Base-by-base conservation (phyloP, 2,329 filamentous ascomycete species). In the Apiospora arundinis region DNA sequence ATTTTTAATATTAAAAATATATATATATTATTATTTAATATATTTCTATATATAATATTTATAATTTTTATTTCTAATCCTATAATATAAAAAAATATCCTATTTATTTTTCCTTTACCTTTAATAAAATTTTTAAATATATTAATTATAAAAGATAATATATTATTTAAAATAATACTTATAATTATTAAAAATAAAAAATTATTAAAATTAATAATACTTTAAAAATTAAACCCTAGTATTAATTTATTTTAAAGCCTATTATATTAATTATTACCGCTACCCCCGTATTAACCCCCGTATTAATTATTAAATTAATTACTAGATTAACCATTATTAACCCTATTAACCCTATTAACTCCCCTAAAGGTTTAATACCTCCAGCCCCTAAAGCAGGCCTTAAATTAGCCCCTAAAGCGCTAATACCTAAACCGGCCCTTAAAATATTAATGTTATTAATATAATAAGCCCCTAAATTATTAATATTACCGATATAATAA, bases 1-100 rank as follows among this genome's bases (percentile, higher is more conserved):
- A 25, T 18, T 8, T 42, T 25, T 18, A 8, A 25, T 67, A 42
- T 45, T 67, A 67, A 67, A 67, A 67, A 67, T 67, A 67, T 67
- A 66, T 5, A n/a, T 66, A 40, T 66, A 40, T 66, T 66, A 66
- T 37, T 66, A 40, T 37, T 66, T 66, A 66, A 28, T 52, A 52
- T 16, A 16, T 23, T 52, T 16, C 28, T 18, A 18, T 5, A 16
- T 28, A 37, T 37, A 37, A 21, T 21, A 11, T 37, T 21, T 37
- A 60, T 37, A 37, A 4, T 9, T 60, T n/a, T n/a, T 60, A 60
- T 60, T 21, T 11, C 14, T 28, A 28, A 4, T 16, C 4, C 5
- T 25, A 49, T 49, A 28, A 16, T 52, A 28, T 52, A n/a, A 37
- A 9, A 37, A 37, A 60, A 21, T 37, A n/a, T 18, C 0, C 2